Percentiles rank a stretch among this genome's conserved stretches.
These are phyloP conservation scores for Mimosa pudica DNA, from an alignment of 306 rosid species.

Conservation along the genomic window DNA sequence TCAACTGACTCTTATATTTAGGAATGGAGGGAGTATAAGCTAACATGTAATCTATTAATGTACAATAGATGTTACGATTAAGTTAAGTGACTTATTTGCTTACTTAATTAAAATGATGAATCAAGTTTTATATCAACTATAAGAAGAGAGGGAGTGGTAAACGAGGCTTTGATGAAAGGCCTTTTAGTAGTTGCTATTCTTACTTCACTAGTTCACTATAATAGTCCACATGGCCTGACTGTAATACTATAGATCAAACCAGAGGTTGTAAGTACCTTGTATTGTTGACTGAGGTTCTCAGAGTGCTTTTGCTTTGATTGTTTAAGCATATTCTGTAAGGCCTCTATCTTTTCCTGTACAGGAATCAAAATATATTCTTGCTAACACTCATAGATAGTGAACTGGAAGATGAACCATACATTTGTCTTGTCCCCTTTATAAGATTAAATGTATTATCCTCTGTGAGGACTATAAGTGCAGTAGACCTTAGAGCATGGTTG, in stretches of 20 bases:
- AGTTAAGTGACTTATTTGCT: too few species aligned
- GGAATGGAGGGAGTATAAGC: too few species aligned
- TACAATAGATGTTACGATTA: too few species aligned
- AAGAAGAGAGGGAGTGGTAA: too few species aligned
- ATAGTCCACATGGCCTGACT: background rate
- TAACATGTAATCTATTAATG: too few species aligned
- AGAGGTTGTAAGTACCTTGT: background rate
- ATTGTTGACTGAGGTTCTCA: background rate
- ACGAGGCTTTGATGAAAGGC: slow-evolving; percentile 10
- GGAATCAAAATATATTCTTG: background rate
- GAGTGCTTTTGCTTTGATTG: background rate
- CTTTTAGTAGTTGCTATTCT: background rate
- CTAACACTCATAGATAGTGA: background rate
- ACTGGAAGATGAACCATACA: background rate
- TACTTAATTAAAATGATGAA: too few species aligned
- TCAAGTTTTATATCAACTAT: too few species aligned
- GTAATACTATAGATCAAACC: background rate
- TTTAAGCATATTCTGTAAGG: background rate
- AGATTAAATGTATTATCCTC: background rate
- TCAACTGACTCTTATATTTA: too few species aligned
- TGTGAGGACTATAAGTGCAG: background rate
- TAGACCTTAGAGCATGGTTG: background rate
- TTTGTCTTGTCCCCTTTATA: background rate
- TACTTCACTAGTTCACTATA: background rate
- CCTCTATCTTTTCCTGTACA: background rate